Percentiles rank a stretch among this genome's conserved stretches.
Evolutionary conservation across 768 basidiomycete genomes (phyloP).

Genomic region (Xanthoconium stramineum): DNA sequence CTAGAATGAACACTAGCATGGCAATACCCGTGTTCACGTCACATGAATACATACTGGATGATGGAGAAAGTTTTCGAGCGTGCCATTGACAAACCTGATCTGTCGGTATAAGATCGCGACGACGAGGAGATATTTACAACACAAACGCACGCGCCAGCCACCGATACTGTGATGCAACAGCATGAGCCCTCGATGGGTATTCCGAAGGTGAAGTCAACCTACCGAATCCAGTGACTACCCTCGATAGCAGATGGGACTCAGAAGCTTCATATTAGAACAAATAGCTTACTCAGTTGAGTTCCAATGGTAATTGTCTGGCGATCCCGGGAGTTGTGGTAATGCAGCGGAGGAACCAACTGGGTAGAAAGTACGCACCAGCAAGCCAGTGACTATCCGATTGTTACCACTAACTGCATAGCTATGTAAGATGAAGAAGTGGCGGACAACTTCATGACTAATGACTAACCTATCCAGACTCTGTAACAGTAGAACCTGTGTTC

Average conservation of each 20-base stretch:
- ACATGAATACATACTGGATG: background rate
- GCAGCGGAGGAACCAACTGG: too few species aligned
- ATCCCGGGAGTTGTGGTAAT: background rate
- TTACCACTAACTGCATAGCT: too few species aligned
- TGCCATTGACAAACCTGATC: background rate
- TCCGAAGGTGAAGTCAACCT: background rate
- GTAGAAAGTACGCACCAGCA: background rate
- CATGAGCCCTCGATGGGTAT: background rate
- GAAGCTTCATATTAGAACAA: background rate
- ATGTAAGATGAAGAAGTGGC: too few species aligned
- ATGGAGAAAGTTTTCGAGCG: background rate
- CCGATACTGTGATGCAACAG: background rate
- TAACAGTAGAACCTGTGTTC: too few species aligned
- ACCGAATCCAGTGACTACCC: background rate
- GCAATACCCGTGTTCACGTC: background rate
- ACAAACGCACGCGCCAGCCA: background rate
- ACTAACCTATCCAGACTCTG: conserved; percentile 2
- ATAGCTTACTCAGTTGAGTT: background rate
- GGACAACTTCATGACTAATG: background rate
- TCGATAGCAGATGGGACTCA: background rate
- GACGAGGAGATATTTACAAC: background rate
- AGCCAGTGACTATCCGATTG: background rate
- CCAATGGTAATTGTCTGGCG: background rate
- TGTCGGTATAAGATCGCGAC: background rate
- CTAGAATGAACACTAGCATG: background rate